Base-by-base conservation (phyloP, 1,139 yeast genomes). In the Yamadazyma mexicana region DNA sequence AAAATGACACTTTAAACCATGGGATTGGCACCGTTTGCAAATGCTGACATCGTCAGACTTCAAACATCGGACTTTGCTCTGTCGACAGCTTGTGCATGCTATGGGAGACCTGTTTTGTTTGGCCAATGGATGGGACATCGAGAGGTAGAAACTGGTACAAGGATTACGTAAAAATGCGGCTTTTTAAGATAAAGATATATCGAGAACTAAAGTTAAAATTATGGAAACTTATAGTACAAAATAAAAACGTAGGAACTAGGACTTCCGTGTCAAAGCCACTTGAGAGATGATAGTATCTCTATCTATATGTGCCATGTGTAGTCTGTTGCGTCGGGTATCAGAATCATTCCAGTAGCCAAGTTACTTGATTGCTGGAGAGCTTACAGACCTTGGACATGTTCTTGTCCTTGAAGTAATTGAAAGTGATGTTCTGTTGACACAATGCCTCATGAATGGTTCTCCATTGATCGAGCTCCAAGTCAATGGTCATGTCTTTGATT, bases 381-480 rank as follows among this genome's bases (percentile, higher is more conserved):
- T 9, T 12, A 17, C 35, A 33, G 15, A 33, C 14, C 24, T 33
- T 15, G 8, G 24, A 15, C 35, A 33, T 33, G 16, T 33, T 24
- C 22, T 12, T 24, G 10, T 33, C 29, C 12, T 17, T 5, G 24
- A 33, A 33, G 16, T 33, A 33, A 12, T 15, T 9, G 14, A 24
- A 11, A 11, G n/a, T 9, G 3, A 20, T 24, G 3, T 24, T 33
- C 10, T 33, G 22, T 11, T 17, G 22, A 23, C 35, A 33, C 32
- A 27, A 31, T 17, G 17, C 38, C 8, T 47, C 42, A 17, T 57
- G 46, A 12, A 65, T 63, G 17, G 49, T 54, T 17, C 43, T 44
- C 72, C 72, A 66, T 44, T 58, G 62, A 22, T 53, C 55, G 12
- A 52, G 48, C 42, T 66, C 72, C 42, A 66, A 65, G 42, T 64